phyloP scores from a whole-genome alignment of 192 early-diverging fungal species.

The Coemansia sp. region DNA sequence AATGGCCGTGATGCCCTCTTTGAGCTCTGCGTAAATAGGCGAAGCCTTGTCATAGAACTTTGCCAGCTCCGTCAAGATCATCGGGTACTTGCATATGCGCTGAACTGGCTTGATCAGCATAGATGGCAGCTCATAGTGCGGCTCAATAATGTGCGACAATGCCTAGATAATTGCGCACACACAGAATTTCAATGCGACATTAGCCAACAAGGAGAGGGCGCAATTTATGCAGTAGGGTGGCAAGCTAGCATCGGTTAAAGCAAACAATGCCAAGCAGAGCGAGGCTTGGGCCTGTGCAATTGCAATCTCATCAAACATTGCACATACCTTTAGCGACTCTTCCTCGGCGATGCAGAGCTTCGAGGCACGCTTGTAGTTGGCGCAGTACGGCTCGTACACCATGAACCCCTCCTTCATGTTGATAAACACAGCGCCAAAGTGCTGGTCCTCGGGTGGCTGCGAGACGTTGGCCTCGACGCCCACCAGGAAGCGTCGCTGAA shows the following conservation, averaged over 20 bases:
- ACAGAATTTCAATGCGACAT: background rate
- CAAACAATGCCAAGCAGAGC: conserved; percentile 19
- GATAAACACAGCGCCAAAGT: conserved; percentile 85
- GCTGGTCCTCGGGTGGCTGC: conserved; percentile 73
- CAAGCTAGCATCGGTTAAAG: conserved; percentile 19
- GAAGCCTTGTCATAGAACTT: conserved; percentile 62
- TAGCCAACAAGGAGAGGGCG: background rate
- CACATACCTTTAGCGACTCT: conserved; percentile 58
- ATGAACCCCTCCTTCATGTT: conserved; percentile 75
- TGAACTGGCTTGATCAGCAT: conserved; percentile 98
- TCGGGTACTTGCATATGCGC: conserved; percentile 96
- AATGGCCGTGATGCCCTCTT: conserved; percentile 73
- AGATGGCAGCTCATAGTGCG: conserved; percentile 81
- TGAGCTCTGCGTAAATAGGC: conserved; percentile 61
- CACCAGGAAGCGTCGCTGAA: conserved; percentile 92
- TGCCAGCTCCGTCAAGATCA: conserved; percentile 65
- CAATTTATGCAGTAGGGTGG: conserved; percentile 3
- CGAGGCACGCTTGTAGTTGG: conserved; percentile 79
- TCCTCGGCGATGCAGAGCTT: conserved; percentile 68
- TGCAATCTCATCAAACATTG: background rate
- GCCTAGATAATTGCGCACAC: conserved; percentile 26
- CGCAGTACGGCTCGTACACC: conserved; percentile 91
- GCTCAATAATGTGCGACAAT: conserved; percentile 71
- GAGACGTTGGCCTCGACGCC: conserved; percentile 79
- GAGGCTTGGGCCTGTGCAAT: background rate